Percentiles rank a stretch among this genome's conserved stretches.
Conservation (phyloP, 495 filamentous ascomycete species). For the Daldinia grandis region DNA sequence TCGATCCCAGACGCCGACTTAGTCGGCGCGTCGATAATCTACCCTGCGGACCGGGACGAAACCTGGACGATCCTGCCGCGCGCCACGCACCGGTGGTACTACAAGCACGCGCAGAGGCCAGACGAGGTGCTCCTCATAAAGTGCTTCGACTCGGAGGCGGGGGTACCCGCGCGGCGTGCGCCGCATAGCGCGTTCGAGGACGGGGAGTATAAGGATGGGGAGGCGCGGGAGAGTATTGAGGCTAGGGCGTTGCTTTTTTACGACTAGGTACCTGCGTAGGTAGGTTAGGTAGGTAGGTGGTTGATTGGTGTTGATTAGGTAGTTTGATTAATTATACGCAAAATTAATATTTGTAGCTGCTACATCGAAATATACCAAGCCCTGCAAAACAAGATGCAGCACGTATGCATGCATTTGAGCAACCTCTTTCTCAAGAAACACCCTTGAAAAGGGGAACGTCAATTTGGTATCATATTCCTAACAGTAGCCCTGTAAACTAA, state of each 20-base stretch:
- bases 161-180: conserved; percentile 64
- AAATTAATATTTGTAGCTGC: not conserved
- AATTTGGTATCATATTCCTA: conserved; percentile 32
- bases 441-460: not conserved
- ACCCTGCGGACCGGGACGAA: conserved; percentile 71
- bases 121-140: conserved; percentile 70
- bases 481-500: conserved; percentile 12
- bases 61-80: conserved; percentile 72
- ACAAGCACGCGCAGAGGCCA: conserved; percentile 70
- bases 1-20: conserved; percentile 71
- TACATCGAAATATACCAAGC: not conserved
- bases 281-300: no score
- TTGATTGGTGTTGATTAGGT: not conserved
- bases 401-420: not conserved
- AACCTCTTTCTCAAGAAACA: not conserved
- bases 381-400: not conserved
- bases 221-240: conserved; percentile 68
- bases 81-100: conserved; percentile 71
- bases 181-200: conserved; percentile 71
- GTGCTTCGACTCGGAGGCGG: conserved; percentile 70
- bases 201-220: conserved; percentile 53
- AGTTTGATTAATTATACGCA: not conserved
- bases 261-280: no score
- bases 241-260: conserved; percentile 65
- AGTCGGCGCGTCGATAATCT: conserved; percentile 71